These are phyloP conservation scores for Stephania yunnanensis DNA, from an alignment of 164 flowering plant genomes.

Conservation along the genomic window DNA sequence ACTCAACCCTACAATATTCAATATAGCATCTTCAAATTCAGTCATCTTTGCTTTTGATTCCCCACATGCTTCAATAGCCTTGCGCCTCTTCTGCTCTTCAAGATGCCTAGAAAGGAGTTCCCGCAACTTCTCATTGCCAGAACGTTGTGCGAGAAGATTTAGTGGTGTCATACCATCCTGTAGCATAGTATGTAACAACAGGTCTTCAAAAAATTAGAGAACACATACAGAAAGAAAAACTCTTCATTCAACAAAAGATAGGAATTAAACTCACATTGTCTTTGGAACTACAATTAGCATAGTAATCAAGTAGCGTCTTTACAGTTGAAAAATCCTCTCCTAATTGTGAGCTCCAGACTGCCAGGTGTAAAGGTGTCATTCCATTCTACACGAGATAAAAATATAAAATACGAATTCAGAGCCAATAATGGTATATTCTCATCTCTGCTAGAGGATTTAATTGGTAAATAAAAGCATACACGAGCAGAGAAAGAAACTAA, in stretches of 20 bases:
- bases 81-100: slow-evolving; percentile 72
- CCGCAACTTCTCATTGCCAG: slow-evolving; percentile 61
- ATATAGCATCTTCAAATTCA: slow-evolving; percentile 68
- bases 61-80: slow-evolving; percentile 79
- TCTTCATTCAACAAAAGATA: not conserved
- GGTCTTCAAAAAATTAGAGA: not conserved
- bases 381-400: slow-evolving; percentile 61
- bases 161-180: slow-evolving; percentile 92
- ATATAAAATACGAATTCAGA: slow-evolving; percentile 1
- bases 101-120: slow-evolving; percentile 48
- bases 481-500: slow-evolving; percentile 14
- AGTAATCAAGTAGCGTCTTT: slow-evolving; percentile 63
- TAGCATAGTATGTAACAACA: slow-evolving; percentile 5
- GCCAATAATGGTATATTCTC: not conserved
- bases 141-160: slow-evolving; percentile 74
- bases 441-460: not conserved
- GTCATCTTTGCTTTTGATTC: slow-evolving; percentile 89
- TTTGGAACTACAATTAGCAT: slow-evolving; percentile 82
- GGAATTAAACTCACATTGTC: slow-evolving; percentile 52
- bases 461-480: not conserved
- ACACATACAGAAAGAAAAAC: not conserved
- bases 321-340: slow-evolving; percentile 68
- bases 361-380: slow-evolving; percentile 98
- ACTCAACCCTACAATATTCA: slow-evolving; percentile 76
- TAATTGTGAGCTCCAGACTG: slow-evolving; percentile 83